Conservation (phyloP, 768 basidiomycete species). For the Collybia nuda region DNA sequence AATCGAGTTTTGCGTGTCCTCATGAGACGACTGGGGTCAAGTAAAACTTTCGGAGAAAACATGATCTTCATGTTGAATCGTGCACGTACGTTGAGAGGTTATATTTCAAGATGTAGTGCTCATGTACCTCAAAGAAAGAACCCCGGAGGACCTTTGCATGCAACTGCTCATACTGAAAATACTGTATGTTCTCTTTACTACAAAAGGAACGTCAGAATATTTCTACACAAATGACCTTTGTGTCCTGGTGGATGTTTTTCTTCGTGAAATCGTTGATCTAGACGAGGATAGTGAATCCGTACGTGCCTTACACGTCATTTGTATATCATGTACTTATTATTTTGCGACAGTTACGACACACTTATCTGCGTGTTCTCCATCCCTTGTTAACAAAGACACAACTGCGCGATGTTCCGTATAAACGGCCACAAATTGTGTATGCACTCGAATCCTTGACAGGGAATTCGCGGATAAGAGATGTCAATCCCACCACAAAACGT, state of each 20-base stretch:
- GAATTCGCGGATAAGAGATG: constrained; percentile 74
- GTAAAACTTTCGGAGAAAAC: constrained; percentile 96
- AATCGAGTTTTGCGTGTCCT: constrained; percentile 86
- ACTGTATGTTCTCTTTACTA: constrained; percentile 93
- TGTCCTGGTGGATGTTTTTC: constrained; percentile 95
- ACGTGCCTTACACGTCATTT: constrained; percentile 25
- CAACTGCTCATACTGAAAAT: constrained; percentile 93
- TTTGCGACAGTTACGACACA: constrained; percentile 75
- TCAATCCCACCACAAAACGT: constrained; percentile 84
- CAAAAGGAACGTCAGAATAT: constrained; percentile 88
- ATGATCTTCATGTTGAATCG: constrained; percentile 99
- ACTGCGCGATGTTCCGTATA: constrained; percentile 81
- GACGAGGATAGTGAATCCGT: constrained; percentile 95
- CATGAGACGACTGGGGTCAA: constrained; percentile 80
- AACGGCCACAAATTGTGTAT: constrained; percentile 85
- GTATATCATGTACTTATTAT: neutral
- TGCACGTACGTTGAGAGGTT: constrained; percentile 58
- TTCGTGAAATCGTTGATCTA: constrained; percentile 89
- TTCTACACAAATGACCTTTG: constrained; percentile 98
- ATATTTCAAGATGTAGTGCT: neutral
- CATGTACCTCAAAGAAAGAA: constrained; percentile 56
- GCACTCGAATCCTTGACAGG: constrained; percentile 77
- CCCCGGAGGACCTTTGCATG: constrained; percentile 91
- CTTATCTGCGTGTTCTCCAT: constrained; percentile 94
- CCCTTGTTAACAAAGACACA: constrained; percentile 95